Percentiles rank a stretch among this genome's conserved stretches.
Evolutionary conservation across 176 grass and related monocot genomes (phyloP).

Genomic region (Eragrostis nindensis): DNA sequence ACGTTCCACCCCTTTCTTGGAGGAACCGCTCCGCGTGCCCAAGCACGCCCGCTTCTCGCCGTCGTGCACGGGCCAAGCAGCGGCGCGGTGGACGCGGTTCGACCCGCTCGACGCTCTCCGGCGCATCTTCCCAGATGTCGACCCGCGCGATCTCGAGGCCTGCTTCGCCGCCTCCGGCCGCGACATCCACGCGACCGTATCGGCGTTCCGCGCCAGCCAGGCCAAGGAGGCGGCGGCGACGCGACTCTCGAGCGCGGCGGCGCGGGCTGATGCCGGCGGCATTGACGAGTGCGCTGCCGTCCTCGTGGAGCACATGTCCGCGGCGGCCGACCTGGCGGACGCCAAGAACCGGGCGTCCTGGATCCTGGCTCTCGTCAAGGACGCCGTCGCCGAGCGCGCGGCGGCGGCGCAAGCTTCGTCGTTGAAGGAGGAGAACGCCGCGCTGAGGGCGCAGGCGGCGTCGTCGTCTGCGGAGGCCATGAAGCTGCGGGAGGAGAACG

Average conservation of each 20-base stretch:
- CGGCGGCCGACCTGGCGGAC: not conserved
- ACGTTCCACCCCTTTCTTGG: not conserved
- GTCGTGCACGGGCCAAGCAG: not conserved
- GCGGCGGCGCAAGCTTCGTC: not conserved
- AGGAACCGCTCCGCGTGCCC: not conserved
- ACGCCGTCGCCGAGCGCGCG: not conserved
- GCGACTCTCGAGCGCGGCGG: no score
- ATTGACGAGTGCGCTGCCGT: slow-evolving; percentile 19
- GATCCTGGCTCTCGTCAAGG: slow-evolving; percentile 14
- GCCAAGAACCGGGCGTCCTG: slow-evolving; percentile 17
- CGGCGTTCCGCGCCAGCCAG: not conserved
- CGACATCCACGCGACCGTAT: slow-evolving; percentile 13
- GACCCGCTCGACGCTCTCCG: not conserved
- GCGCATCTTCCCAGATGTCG: not conserved
- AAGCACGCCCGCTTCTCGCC: slow-evolving; percentile 37
- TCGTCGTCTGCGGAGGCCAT: no score
- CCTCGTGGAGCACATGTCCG: slow-evolving; percentile 34
- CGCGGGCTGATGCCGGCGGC: no score
- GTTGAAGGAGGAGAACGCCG: no score
- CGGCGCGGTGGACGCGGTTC: not conserved
- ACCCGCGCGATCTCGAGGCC: slow-evolving; percentile 4
- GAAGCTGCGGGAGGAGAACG: not conserved
- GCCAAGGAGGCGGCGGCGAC: slow-evolving; percentile 2
- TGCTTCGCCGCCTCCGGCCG: slow-evolving; percentile 7
- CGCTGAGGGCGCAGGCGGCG: no score